A percentile compares a stretch with the other conserved stretches of the same genome.
Evolutionary conservation across 2,329 filamentous ascomycete species (phyloP).

Genomic region (Nigrospora osmanthi): DNA sequence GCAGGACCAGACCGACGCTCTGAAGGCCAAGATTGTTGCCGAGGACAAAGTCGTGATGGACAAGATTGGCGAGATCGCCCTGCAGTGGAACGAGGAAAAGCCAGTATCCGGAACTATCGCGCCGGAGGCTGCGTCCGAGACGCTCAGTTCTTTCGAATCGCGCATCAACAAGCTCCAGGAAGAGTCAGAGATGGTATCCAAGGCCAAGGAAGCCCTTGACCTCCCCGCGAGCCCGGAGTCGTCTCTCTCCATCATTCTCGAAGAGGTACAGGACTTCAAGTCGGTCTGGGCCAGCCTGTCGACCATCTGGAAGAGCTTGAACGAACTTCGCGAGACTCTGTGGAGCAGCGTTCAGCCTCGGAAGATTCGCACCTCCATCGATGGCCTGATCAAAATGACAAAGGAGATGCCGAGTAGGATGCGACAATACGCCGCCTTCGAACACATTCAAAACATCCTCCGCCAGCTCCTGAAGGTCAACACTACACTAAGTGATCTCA

Average conservation of each 20-base stretch:
- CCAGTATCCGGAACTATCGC: constrained; percentile 92
- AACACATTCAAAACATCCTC: constrained; percentile 89
- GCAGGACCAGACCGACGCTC: constrained; percentile 88
- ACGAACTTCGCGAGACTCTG: constrained; percentile 83
- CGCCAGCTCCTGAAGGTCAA: constrained; percentile 89
- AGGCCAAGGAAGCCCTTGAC: constrained; percentile 93
- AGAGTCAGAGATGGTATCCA: constrained; percentile 88
- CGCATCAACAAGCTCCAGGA: constrained; percentile 79
- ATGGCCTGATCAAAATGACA: constrained; percentile 91
- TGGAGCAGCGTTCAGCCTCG: constrained; percentile 96
- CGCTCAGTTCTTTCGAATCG: constrained; percentile 72
- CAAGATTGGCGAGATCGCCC: constrained; percentile 77
- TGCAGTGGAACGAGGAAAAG: constrained; percentile 93
- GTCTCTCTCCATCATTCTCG: constrained; percentile 75
- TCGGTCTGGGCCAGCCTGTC: constrained; percentile 95
- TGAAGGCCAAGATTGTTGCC: constrained; percentile 88
- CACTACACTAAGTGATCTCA: constrained; percentile 76
- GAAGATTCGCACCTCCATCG: constrained; percentile 83
- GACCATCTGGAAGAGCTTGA: constrained; percentile 93
- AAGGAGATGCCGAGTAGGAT: constrained; percentile 99
- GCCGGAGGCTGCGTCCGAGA: constrained; percentile 78
- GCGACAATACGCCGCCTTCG: constrained; percentile 99
- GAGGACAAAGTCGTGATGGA: constrained; percentile 88
- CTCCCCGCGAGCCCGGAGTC: constrained; percentile 74
- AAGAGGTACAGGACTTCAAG: constrained; percentile 98